Base-by-base conservation (phyloP, 176 grass and related monocot genomes). In the Triticum dicoccoides region DNA sequence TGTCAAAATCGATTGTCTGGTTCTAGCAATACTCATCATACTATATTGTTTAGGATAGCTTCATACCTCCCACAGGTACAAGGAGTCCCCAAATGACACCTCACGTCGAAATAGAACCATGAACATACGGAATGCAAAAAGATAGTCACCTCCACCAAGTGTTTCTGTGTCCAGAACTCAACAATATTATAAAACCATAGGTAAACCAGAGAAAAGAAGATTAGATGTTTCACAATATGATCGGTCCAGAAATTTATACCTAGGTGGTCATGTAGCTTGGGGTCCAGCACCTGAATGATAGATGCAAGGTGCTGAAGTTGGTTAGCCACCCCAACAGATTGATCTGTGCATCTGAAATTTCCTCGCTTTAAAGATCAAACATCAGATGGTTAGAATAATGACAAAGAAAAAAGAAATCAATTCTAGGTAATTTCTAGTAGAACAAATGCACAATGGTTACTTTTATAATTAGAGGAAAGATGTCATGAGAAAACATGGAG, bases 51-150 rank as follows among this genome's bases (percentile, higher is more conserved):
- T 69, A 67, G 32, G 49, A n/a, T 81, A 63, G 11, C n/a, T 80
- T 69, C 82, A 79, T 98, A 99, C 97, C 97, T 99, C 97, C 97
- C 97, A 99, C 12, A 99, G 92, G 69, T 91, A 99, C 82, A 99
- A 90, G 47, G 97, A 99, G 66, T 99, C 97, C 64, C 94, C 97
- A 83, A 99, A 99, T 82, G 97, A 99, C 68, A 99, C 86, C 84
- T 99, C 97, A 80, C 97, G 90, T 11, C 97, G 94, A 88, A 99
- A 99, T 51, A 99, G 80, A 37, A 99, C 97, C 97, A 99, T 99
- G 68, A 99, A 99, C 97, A 99, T 99, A 32, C 97, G 97, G 87
- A 99, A 96, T 20, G 97, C 97, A 81, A 99, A 99, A 34, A 99
- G 90, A 85, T 99, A 99, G 83, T 99, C 97, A 75, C 97, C 97